Conservation (phyloP, 2,329 filamentous ascomycete species). For the Ceratocystis diversiconidia region DNA sequence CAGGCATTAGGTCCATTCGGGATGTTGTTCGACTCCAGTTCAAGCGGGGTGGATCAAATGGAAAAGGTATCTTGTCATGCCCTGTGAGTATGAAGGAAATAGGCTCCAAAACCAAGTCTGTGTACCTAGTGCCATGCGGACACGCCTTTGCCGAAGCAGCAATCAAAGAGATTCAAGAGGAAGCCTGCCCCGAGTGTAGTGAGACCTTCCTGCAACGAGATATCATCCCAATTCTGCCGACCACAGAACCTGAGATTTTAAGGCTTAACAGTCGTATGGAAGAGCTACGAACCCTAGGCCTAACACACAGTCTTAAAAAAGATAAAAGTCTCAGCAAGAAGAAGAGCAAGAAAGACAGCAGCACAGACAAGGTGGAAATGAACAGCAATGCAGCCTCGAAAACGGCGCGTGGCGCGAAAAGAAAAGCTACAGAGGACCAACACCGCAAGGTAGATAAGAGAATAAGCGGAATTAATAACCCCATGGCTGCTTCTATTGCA, state of each 20-base stretch:
- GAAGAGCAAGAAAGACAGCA: conserved; percentile 53
- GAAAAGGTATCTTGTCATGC: conserved; percentile 49
- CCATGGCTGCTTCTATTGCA: conserved; percentile 70
- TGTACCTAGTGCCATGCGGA: conserved; percentile 87
- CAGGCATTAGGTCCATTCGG: conserved; percentile 62
- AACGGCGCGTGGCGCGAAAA: conserved; percentile 21
- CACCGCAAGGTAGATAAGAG: conserved; percentile 24
- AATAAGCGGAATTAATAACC: conserved; percentile 65
- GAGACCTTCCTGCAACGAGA: conserved; percentile 58
- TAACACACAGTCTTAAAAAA: conserved; percentile 85
- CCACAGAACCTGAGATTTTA: conserved; percentile 53
- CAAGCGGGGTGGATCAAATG: conserved; percentile 30
- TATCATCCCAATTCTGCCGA: conserved; percentile 68
- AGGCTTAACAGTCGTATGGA: conserved; percentile 51
- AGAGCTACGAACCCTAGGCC: conserved; percentile 52
- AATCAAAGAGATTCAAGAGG: conserved; percentile 62
- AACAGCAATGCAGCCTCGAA: conserved; percentile 21
- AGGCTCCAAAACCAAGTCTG: conserved; percentile 62
- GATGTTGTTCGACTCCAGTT: conserved; percentile 84
- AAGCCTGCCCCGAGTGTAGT: conserved; percentile 57
- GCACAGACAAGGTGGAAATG: conserved; percentile 27
- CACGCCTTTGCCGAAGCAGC: conserved; percentile 85
- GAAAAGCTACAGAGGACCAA: conserved; percentile 20
- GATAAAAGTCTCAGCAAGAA: conserved; percentile 51
- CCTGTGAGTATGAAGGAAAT: conserved; percentile 78